Evolutionary conservation across 176 grass and related monocot genomes (phyloP).

Genomic region (Musa acuminata): DNA sequence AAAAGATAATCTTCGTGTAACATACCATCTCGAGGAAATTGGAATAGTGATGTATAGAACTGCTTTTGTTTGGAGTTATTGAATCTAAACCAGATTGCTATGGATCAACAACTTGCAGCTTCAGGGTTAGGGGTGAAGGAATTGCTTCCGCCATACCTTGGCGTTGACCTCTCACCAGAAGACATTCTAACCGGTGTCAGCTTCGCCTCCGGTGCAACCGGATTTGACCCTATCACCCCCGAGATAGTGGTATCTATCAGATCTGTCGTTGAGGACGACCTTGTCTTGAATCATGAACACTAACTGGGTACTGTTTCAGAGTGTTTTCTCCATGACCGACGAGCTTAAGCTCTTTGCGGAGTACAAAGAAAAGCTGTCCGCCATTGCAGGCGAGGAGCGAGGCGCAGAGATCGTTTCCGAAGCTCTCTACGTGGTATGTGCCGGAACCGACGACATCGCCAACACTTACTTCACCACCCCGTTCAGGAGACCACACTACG

Average conservation of each 20-base stretch:
- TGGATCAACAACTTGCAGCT: not conserved
- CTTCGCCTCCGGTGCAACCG: conserved; percentile 17
- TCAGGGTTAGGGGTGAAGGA: conserved; percentile 11
- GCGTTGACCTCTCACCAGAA: not conserved
- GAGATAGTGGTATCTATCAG: conserved; percentile 30
- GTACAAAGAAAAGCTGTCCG: conserved; percentile 45
- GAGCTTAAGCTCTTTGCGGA: conserved; percentile 56
- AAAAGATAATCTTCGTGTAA: too few relatives aligned
- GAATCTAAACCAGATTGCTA: not conserved
- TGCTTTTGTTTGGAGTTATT: not conserved
- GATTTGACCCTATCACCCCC: conserved; percentile 51
- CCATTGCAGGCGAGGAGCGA: conserved; percentile 40
- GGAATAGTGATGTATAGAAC: not conserved
- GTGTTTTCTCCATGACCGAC: conserved; percentile 49
- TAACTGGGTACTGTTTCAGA: conserved; percentile 16
- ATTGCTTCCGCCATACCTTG: conserved; percentile 15
- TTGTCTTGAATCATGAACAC: not conserved
- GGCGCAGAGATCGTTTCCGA: conserved; percentile 30
- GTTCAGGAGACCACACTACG: conserved; percentile 38
- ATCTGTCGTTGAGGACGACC: not conserved
- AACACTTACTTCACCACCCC: conserved; percentile 81
- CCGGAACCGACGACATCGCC: conserved; percentile 61
- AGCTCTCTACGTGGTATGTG: conserved; percentile 51
- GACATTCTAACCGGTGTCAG: conserved; percentile 22
- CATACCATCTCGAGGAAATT: too few relatives aligned